Percentiles rank a stretch among this genome's conserved stretches.
phyloP scores from a whole-genome alignment of 176 grass and related monocot genomes.

The Aegilops umbellulata region DNA sequence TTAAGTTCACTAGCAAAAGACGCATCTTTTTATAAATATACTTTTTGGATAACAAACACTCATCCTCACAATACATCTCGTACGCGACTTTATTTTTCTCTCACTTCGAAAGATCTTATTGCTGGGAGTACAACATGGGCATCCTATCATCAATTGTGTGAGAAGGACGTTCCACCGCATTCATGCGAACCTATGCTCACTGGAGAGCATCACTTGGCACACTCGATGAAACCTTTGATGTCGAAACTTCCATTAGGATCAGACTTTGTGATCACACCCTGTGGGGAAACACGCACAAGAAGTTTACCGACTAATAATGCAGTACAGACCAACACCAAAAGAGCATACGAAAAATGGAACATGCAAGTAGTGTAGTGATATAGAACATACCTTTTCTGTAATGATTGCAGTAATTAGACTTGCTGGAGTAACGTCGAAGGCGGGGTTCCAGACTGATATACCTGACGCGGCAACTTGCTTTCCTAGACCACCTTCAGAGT shows the following conservation, averaged over 20 bases:
- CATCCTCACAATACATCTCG: not conserved
- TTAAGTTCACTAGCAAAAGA: not conserved
- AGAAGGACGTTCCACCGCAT: not conserved
- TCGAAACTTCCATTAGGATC: conserved; percentile 56
- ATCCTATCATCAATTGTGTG: not conserved
- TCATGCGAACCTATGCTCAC: not conserved
- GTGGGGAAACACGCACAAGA: not conserved
- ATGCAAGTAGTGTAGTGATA: not conserved
- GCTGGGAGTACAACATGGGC: not conserved
- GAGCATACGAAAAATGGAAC: not conserved
- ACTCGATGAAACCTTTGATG: conserved; percentile 65
- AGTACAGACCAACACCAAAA: not conserved
- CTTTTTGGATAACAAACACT: not conserved
- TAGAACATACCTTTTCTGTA: conserved; percentile 77
- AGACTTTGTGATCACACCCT: conserved; percentile 80
- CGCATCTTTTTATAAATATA: not conserved
- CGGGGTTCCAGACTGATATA: conserved; percentile 91
- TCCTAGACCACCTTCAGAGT: conserved; percentile 85
- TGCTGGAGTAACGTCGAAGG: conserved; percentile 89
- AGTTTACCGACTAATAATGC: not conserved
- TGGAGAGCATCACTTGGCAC: conserved; percentile 28
- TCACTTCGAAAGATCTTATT: conserved; percentile 7
- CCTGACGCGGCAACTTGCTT: conserved; percentile 86
- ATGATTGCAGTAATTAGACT: conserved; percentile 87
- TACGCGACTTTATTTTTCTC: not conserved